Conservation (phyloP, 2,329 filamentous ascomycete genomes). For the Escovopsis sp. region DNA sequence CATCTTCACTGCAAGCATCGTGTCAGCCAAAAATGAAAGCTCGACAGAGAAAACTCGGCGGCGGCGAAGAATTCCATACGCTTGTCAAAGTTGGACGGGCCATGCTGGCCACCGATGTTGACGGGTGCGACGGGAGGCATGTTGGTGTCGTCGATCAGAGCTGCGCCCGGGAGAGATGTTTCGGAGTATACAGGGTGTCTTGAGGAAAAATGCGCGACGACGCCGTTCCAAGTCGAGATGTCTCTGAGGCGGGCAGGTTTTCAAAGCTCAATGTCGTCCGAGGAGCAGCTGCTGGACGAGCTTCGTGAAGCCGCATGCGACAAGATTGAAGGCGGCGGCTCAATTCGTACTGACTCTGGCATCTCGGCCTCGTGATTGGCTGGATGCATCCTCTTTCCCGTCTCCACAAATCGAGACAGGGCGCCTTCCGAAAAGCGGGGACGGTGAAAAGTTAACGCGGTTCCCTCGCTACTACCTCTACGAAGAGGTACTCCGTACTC, state of each 20-base stretch:
- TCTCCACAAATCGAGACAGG: too few species aligned
- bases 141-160: constrained; percentile 3
- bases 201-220: too few species aligned
- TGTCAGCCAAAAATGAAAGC: constrained; percentile 8
- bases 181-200: background rate
- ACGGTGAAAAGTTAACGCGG: constrained; percentile 17
- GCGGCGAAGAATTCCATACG: constrained; percentile 20
- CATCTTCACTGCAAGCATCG: constrained; percentile 51
- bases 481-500: too few species aligned
- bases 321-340: background rate
- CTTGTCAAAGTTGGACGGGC: constrained; percentile 41
- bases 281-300: background rate
- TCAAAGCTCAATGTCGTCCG: background rate
- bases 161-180: background rate
- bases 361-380: constrained; percentile 13
- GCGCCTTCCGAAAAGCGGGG: background rate
- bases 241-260: background rate
- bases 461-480: too few species aligned
- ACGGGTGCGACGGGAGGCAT: constrained; percentile 30
- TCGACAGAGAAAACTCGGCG: too few species aligned
- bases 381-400: background rate
- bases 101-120: constrained; percentile 25
- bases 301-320: background rate
- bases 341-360: too few species aligned
- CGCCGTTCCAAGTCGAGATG: background rate